A percentile compares a stretch with the other conserved stretches of the same genome.
These are phyloP conservation scores for Coffea humblotiana DNA, from an alignment of 305 asterid genomes.

Conservation along the genomic window DNA sequence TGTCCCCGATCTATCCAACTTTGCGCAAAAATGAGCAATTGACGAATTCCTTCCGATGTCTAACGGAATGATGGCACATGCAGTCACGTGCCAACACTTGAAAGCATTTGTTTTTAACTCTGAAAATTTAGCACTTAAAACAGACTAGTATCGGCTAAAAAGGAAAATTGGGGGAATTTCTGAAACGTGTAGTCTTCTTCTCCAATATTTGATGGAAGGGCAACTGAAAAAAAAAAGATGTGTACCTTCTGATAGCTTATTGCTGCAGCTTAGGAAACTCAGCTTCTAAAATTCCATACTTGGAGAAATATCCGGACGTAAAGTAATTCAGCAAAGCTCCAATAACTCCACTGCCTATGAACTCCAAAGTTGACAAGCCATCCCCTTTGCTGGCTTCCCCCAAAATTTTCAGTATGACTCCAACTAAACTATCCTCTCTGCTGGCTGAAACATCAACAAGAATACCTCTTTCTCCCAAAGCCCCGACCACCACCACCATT, in stretches of 20 bases:
- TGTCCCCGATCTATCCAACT: too few relatives aligned
- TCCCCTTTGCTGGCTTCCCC: constrained; percentile 86
- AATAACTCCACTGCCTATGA: constrained; percentile 94
- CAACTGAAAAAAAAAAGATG: constrained; percentile 70
- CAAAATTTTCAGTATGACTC: constrained; percentile 71
- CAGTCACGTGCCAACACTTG: too few relatives aligned
- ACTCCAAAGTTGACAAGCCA: constrained; percentile 96
- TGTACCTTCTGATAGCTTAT: constrained; percentile 80
- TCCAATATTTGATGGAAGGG: constrained; percentile 61
- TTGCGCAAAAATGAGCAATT: too few relatives aligned
- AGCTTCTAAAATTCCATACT: constrained; percentile 70
- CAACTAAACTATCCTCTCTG: constrained; percentile 69
- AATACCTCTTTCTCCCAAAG: constrained; percentile 50
- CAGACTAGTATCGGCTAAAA: too few relatives aligned
- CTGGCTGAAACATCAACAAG: constrained; percentile 51
- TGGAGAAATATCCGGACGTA: constrained; percentile 82
- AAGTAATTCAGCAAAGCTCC: too few relatives aligned
- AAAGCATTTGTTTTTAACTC: too few relatives aligned
- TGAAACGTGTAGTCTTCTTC: constrained; percentile 18
- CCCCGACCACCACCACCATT: constrained; percentile 29
- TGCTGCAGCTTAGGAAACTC: constrained; percentile 73
- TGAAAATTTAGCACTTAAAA: too few relatives aligned
- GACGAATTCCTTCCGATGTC: too few relatives aligned
- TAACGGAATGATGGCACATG: too few relatives aligned
- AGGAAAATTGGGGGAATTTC: too few relatives aligned